Percentiles rank a stretch among this genome's conserved stretches.
phyloP scores from a whole-genome alignment of 495 filamentous ascomycete genomes.

The Baudoinia panamericana region DNA sequence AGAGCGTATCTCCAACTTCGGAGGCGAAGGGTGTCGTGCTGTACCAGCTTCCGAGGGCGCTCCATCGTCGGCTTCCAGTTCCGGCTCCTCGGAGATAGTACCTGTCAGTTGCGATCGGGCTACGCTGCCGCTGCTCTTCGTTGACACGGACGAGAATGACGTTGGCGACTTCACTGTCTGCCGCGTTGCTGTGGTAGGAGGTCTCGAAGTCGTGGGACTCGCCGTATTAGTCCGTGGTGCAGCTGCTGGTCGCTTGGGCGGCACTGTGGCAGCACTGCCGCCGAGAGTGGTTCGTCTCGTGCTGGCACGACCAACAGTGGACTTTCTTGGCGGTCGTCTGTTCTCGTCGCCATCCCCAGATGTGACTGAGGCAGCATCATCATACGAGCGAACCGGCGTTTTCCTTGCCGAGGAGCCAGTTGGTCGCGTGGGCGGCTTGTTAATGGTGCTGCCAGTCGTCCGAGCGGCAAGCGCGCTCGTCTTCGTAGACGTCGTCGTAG shows the following conservation, averaged over 20 bases:
- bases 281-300: constrained; percentile 11
- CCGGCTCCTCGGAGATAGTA: constrained; percentile 16
- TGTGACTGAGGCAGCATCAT: not conserved
- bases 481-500: not conserved
- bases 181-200: not conserved
- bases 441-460: constrained; percentile 11
- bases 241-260: constrained; percentile 7
- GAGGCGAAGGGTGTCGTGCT: constrained; percentile 4
- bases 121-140: constrained; percentile 5
- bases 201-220: constrained; percentile 4
- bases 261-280: constrained; percentile 2
- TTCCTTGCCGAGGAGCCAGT: not conserved
- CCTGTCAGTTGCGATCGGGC: not conserved
- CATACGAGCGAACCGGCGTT: not conserved
- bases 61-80: not conserved
- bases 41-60: too few species aligned
- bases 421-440: constrained; percentile 12
- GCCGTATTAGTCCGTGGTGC: constrained; percentile 4
- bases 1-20: constrained; percentile 15
- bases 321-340: constrained; percentile 7
- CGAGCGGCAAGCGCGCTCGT: constrained; percentile 2
- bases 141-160: constrained; percentile 1
- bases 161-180: constrained; percentile 4
- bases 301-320: constrained; percentile 6
- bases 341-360: constrained; percentile 9